Conservation (phyloP, 371 early-diverging fungal genomes). For the Apophysomyces ossiformis region DNA sequence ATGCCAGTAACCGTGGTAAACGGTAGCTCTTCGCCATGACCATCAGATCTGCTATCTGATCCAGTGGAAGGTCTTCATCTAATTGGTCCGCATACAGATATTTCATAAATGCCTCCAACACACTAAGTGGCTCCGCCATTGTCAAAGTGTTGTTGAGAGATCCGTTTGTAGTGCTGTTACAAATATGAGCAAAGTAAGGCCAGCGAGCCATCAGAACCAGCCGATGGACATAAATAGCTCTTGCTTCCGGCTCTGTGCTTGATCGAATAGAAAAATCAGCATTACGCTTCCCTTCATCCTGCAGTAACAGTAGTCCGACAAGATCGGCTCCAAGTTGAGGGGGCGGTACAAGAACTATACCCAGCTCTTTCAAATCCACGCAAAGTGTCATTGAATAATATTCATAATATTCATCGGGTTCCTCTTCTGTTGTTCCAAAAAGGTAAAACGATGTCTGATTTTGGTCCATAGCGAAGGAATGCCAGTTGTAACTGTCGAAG, state of each 20-base stretch:
- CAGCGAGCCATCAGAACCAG: constrained; percentile 66
- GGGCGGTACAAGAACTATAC: constrained; percentile 60
- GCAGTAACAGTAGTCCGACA: constrained; percentile 47
- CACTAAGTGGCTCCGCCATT: constrained; percentile 56
- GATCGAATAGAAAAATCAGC: constrained; percentile 66
- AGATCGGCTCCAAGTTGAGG: constrained; percentile 60
- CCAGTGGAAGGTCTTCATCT: constrained; percentile 38
- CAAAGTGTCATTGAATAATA: constrained; percentile 60
- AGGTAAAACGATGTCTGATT: constrained; percentile 59
- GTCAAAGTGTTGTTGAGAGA: constrained; percentile 47
- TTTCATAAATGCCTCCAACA: constrained; percentile 57
- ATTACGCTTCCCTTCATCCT: constrained; percentile 33
- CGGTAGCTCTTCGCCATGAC: constrained; percentile 68
- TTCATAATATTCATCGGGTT: constrained; percentile 67
- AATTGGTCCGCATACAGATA: constrained; percentile 69
- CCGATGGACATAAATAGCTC: constrained; percentile 49
- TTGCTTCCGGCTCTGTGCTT: constrained; percentile 34
- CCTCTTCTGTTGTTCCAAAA: constrained; percentile 58
- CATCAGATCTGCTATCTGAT: constrained; percentile 62
- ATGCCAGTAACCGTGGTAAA: constrained; percentile 57
- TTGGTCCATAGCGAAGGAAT: constrained; percentile 68
- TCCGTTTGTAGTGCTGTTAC: constrained; percentile 59
- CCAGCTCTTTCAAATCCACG: constrained; percentile 65
- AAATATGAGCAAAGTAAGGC: constrained; percentile 66
- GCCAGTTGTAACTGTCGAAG: constrained; percentile 62